These are phyloP conservation scores for Abrus precatorius DNA, from an alignment of 306 rosid species.

Conservation along the genomic window DNA sequence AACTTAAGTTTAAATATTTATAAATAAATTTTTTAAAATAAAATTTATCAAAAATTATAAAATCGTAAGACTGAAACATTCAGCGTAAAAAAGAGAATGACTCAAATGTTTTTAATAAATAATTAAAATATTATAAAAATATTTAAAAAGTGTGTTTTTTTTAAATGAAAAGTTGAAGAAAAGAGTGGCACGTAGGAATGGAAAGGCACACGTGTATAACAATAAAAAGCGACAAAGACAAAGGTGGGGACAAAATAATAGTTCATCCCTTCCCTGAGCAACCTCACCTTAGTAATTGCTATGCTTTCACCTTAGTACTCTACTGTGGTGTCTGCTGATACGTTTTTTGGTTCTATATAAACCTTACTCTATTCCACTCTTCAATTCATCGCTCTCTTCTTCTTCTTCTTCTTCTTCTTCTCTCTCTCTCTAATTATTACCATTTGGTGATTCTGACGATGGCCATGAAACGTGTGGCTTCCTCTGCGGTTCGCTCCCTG, in stretches of 20 bases:
- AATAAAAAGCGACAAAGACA: not conserved
- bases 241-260: not conserved
- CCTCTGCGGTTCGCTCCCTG: slow-evolving; percentile 59
- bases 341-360: slow-evolving; percentile 1
- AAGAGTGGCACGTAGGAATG: not conserved
- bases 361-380: not conserved
- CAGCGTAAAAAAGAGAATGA: too few species aligned
- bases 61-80: too few species aligned
- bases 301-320: not conserved
- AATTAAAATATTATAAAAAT: too few species aligned
- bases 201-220: not conserved
- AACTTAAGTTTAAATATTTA: too few species aligned
- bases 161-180: too few species aligned
- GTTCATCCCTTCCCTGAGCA: slow-evolving; percentile 9
- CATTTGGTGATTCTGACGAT: not conserved
- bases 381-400: not conserved
- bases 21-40: too few species aligned
- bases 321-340: not conserved
- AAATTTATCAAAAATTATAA: too few species aligned
- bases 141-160: too few species aligned
- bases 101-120: too few species aligned
- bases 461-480: slow-evolving; percentile 68
- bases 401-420: not conserved
- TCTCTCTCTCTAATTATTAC: not conserved
- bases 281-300: too few species aligned